Evolutionary conservation across 139 green algal species (phyloP).

Genomic region (Diplosphaera chodatii): DNA sequence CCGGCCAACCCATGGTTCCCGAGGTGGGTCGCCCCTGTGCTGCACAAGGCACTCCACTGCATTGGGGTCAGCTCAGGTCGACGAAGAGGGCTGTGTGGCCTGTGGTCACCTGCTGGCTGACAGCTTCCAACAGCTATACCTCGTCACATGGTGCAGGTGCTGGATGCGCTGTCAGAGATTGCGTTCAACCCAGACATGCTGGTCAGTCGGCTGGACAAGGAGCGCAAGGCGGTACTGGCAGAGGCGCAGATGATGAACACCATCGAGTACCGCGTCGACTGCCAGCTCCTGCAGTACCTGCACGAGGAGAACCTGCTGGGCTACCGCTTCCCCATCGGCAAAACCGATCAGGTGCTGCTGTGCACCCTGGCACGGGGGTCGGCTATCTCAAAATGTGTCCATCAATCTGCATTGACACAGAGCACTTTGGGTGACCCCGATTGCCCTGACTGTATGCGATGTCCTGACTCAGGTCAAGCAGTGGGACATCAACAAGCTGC

Average conservation of each 20-base stretch:
- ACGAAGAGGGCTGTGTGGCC: no score
- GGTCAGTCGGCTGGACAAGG: constrained; percentile 89
- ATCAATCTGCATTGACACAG: no score
- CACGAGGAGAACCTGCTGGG: constrained; percentile 96
- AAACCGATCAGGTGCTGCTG: constrained; percentile 73
- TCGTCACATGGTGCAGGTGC: constrained; percentile 59
- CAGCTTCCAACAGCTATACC: no score
- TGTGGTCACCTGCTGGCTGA: no score
- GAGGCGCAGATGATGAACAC: constrained; percentile 99
- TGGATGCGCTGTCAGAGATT: constrained; percentile 91
- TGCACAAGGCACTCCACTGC: neutral
- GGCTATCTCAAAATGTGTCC: no score
- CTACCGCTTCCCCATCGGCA: constrained; percentile 94
- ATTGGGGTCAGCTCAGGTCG: no score
- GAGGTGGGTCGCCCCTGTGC: constrained; percentile 37
- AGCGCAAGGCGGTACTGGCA: constrained; percentile 90
- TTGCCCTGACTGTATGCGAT: no score
- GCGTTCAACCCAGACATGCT: constrained; percentile 86
- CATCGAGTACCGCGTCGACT: constrained; percentile 99
- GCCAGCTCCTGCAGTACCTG: constrained; percentile 94
- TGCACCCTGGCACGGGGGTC: no score
- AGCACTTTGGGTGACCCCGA: no score
- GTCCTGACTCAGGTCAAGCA: constrained; percentile 73
- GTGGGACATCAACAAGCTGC: constrained; percentile 71
- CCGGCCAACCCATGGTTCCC: constrained; percentile 70